These are phyloP conservation scores for Penicillium desertorum DNA, from an alignment of 495 filamentous ascomycete species.

Conservation along the genomic window DNA sequence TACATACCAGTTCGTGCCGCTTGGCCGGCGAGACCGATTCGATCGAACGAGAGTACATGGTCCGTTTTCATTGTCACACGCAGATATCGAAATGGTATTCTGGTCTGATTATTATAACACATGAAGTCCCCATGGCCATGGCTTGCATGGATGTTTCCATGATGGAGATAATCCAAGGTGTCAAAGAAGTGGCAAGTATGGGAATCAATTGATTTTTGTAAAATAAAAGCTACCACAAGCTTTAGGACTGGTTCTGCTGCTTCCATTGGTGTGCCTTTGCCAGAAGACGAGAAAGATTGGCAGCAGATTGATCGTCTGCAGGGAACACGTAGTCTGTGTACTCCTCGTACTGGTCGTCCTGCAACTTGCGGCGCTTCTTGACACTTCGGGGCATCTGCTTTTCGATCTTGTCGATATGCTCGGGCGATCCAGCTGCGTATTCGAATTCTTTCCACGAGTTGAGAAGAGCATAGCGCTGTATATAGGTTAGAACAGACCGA, in stretches of 20 bases:
- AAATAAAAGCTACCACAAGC: background rate
- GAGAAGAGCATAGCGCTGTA: constrained; percentile 73
- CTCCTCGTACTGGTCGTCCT: constrained; percentile 95
- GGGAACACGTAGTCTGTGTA: constrained; percentile 98
- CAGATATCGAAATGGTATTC: background rate
- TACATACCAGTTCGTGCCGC: background rate
- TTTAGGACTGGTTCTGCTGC: constrained; percentile 52
- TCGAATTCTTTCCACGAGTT: constrained; percentile 93
- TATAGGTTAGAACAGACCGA: constrained; percentile 29
- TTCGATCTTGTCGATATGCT: constrained; percentile 81
- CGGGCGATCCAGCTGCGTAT: constrained; percentile 70
- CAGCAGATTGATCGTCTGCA: constrained; percentile 85
- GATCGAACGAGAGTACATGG: background rate
- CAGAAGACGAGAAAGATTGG: constrained; percentile 78
- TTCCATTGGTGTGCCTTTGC: constrained; percentile 90
- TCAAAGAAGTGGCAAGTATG: background rate
- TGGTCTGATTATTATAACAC: background rate
- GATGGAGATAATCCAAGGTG: background rate
- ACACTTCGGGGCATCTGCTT: constrained; percentile 90
- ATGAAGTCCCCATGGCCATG: background rate
- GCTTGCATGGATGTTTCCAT: background rate
- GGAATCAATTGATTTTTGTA: background rate
- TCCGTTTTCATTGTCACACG: background rate
- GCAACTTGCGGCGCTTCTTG: constrained; percentile 91
- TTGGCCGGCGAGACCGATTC: background rate